A percentile compares a stretch with the other conserved stretches of the same genome.
phyloP scores from a whole-genome alignment of 2,329 filamentous ascomycete genomes.

The Pezicula radicicola region DNA sequence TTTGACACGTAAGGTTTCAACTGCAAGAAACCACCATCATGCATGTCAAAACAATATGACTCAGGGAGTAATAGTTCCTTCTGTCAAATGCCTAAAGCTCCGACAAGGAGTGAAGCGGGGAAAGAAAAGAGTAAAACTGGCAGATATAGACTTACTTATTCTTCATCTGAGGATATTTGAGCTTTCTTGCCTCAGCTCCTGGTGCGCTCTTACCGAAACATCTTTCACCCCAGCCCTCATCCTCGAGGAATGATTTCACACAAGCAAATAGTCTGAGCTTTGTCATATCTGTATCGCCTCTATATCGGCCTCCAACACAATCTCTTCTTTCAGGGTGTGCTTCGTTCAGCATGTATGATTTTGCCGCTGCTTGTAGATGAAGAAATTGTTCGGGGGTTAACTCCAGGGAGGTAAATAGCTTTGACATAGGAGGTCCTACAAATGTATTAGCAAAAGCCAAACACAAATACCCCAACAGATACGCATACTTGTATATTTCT shows the following conservation, averaged over 20 bases:
- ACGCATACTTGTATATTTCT: constrained; percentile 26
- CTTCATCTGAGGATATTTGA: constrained; percentile 26
- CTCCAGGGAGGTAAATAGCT: constrained; percentile 24
- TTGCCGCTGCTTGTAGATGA: constrained; percentile 25
- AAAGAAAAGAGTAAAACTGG: neutral
- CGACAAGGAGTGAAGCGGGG: too few relatives aligned
- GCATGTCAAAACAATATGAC: neutral
- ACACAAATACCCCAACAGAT: neutral
- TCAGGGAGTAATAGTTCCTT: neutral
- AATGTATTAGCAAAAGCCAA: constrained; percentile 2
- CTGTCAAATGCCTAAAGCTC: too few relatives aligned
- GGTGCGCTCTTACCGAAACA: constrained; percentile 18
- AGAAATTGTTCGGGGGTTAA: constrained; percentile 24
- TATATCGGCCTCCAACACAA: constrained; percentile 21
- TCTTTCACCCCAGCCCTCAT: constrained; percentile 27
- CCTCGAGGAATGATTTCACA: constrained; percentile 24
- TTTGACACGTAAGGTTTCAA: neutral
- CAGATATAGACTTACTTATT: constrained; percentile 21
- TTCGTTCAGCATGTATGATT: constrained; percentile 28
- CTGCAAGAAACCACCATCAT: neutral
- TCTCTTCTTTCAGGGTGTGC: constrained; percentile 24
- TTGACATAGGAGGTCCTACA: constrained; percentile 26
- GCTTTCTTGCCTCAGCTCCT: constrained; percentile 12
- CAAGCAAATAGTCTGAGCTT: constrained; percentile 26
- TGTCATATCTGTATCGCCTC: constrained; percentile 21